These are phyloP conservation scores for Malus fusca DNA, from an alignment of 306 rosid species.

Conservation along the genomic window DNA sequence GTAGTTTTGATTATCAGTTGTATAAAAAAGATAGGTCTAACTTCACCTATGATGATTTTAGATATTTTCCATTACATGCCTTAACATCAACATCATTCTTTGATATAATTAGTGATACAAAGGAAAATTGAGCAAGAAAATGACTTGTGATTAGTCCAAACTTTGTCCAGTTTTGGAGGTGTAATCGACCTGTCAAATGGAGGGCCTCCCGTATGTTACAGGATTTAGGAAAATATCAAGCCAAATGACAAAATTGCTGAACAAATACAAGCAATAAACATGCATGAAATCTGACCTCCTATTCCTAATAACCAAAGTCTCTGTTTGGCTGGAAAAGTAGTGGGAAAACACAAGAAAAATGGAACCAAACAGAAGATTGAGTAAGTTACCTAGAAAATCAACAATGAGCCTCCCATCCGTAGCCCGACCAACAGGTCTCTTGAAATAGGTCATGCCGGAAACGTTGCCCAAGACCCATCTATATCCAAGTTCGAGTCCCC, in stretches of 20 bases:
- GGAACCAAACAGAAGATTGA: neutral
- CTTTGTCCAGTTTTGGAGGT: neutral
- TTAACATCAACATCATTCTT: neutral
- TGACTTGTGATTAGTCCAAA: neutral
- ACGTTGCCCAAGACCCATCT: constrained; percentile 60
- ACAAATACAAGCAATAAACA: neutral
- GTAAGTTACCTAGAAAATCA: constrained; percentile 61
- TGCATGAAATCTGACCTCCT: neutral
- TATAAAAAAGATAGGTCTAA: neutral
- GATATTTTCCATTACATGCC: neutral
- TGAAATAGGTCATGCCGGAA: constrained; percentile 66
- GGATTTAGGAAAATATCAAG: neutral
- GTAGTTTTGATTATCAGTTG: too few relatives aligned
- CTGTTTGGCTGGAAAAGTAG: neutral
- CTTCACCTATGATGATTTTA: neutral
- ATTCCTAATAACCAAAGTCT: neutral
- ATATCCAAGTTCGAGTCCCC: constrained; percentile 77
- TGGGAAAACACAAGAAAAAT: neutral
- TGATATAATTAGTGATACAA: neutral
- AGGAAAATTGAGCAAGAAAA: neutral
- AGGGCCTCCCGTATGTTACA: neutral
- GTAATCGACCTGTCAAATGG: neutral
- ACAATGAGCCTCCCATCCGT: constrained; percentile 73
- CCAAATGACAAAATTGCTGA: neutral
- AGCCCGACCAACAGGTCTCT: constrained; percentile 64